These are phyloP conservation scores for Leonotis leonurus DNA, from an alignment of 257 asterid genomes.

Conservation along the genomic window DNA sequence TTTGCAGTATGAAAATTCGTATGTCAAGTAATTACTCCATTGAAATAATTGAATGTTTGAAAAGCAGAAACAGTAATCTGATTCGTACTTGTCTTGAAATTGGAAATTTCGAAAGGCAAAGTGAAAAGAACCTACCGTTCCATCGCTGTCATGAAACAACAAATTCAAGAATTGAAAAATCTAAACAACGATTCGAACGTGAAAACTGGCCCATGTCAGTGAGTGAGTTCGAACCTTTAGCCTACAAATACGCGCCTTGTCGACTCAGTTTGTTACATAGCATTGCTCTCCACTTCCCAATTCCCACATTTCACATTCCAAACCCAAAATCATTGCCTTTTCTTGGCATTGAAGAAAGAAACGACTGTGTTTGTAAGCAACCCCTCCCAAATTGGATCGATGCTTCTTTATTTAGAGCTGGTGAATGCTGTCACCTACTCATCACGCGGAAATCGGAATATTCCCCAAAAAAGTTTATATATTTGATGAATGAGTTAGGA, in stretches of 20 bases:
- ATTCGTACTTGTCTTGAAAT: not conserved
- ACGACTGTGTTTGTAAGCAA: constrained; percentile 17
- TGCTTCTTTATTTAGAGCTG: not conserved
- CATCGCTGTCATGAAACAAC: not conserved
- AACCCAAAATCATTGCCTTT: not conserved
- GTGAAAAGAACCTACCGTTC: not conserved
- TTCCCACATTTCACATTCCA: not conserved
- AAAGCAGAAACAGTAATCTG: not conserved
- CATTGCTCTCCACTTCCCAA: not conserved
- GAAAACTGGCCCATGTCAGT: not conserved
- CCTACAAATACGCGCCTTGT: constrained; percentile 2
- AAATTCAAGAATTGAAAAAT: not conserved
- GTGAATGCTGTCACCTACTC: constrained; percentile 2
- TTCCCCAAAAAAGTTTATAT: not conserved
- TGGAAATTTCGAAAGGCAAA: constrained; percentile 8
- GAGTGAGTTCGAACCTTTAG: not conserved
- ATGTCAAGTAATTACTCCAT: no score
- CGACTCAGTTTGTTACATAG: not conserved
- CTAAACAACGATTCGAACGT: not conserved
- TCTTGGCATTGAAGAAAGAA: constrained; percentile 9
- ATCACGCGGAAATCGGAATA: not conserved
- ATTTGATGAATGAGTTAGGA: not conserved
- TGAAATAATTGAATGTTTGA: not conserved
- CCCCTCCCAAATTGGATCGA: not conserved
- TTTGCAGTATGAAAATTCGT: no score